A percentile compares a stretch with the other conserved stretches of the same genome.
phyloP scores from a whole-genome alignment of 1,284 basidiomycete genomes.

The Puccinia triticina region DNA sequence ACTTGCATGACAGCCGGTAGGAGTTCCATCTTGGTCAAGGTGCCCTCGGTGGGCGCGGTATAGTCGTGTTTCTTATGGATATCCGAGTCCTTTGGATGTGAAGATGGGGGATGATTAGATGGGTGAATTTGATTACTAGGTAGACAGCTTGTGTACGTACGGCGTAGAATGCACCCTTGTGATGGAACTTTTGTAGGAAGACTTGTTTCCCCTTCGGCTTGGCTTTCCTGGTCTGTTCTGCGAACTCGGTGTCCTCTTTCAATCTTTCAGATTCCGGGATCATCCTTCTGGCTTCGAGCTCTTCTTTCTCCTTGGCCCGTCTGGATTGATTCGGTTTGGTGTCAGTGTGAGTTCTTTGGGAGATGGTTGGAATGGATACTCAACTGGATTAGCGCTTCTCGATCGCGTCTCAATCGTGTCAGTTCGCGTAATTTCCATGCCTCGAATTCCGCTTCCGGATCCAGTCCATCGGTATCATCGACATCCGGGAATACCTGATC shows the following conservation, averaged over 20 bases:
- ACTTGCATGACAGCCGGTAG: slow-evolving; percentile 97
- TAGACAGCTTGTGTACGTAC: slow-evolving; percentile 66
- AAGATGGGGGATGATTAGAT: background rate
- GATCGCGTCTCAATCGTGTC: slow-evolving; percentile 84
- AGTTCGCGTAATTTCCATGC: slow-evolving; percentile 93
- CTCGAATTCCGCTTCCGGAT: slow-evolving; percentile 88
- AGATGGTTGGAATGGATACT: slow-evolving; percentile 25
- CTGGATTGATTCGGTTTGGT: slow-evolving; percentile 45
- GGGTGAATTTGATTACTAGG: background rate
- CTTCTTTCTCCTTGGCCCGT: slow-evolving; percentile 79
- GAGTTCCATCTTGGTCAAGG: slow-evolving; percentile 74
- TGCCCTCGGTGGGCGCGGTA: slow-evolving; percentile 82
- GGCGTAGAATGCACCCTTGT: slow-evolving; percentile 94
- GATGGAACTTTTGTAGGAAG: slow-evolving; percentile 98
- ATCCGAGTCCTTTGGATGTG: slow-evolving; percentile 72
- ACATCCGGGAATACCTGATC: slow-evolving; percentile 79
- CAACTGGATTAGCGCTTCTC: slow-evolving; percentile 70
- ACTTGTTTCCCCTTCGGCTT: slow-evolving; percentile 85
- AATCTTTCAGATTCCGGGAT: slow-evolving; percentile 88
- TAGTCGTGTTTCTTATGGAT: slow-evolving; percentile 82
- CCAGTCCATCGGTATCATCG: slow-evolving; percentile 91
- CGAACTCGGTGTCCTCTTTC: slow-evolving; percentile 84
- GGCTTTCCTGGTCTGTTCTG: slow-evolving; percentile 75
- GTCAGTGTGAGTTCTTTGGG: no score
- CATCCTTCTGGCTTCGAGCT: slow-evolving; percentile 84